These are phyloP conservation scores for Hirsutella minnesotensis DNA, from an alignment of 2,329 filamentous ascomycete species.

Conservation along the genomic window DNA sequence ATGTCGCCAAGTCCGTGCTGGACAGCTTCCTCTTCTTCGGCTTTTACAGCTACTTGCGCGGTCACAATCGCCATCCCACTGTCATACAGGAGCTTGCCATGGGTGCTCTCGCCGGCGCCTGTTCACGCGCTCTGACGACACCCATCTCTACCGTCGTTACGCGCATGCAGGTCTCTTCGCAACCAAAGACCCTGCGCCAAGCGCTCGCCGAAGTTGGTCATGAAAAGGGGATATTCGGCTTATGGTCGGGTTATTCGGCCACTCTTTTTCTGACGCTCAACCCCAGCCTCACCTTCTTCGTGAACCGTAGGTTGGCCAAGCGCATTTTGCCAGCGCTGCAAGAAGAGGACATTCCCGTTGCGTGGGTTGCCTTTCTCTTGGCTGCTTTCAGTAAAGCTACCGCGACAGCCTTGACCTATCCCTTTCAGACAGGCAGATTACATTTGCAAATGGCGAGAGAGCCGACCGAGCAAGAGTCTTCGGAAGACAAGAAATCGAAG, in stretches of 20 bases:
- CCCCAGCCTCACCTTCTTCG: conserved; percentile 73
- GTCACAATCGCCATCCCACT: conserved; percentile 34
- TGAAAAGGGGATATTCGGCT: conserved; percentile 61
- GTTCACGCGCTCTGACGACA: conserved; percentile 64
- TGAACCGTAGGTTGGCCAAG: conserved; percentile 61
- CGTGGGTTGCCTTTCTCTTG: conserved; percentile 31
- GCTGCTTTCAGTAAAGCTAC: conserved; percentile 70
- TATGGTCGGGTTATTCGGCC: conserved; percentile 85
- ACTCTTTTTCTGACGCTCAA: conserved; percentile 72
- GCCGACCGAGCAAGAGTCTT: conserved; percentile 6
- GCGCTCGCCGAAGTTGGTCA: conserved; percentile 51
- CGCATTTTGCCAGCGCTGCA: conserved; percentile 39
- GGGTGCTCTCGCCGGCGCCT: conserved; percentile 61
- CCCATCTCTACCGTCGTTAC: conserved; percentile 76
- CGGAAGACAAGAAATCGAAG: conserved; percentile 4
- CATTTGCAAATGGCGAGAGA: conserved; percentile 52
- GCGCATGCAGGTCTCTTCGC: conserved; percentile 59
- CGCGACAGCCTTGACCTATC: conserved; percentile 70
- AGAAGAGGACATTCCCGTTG: conserved; percentile 25
- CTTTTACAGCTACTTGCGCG: conserved; percentile 50
- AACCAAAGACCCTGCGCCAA: conserved; percentile 32
- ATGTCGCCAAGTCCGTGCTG: conserved; percentile 54
- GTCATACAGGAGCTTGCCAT: conserved; percentile 63
- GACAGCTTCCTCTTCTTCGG: conserved; percentile 84
- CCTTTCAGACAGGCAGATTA: conserved; percentile 75